Evolutionary conservation across 768 basidiomycete species (phyloP).

Genomic region (Infundibulicybe gibba): DNA sequence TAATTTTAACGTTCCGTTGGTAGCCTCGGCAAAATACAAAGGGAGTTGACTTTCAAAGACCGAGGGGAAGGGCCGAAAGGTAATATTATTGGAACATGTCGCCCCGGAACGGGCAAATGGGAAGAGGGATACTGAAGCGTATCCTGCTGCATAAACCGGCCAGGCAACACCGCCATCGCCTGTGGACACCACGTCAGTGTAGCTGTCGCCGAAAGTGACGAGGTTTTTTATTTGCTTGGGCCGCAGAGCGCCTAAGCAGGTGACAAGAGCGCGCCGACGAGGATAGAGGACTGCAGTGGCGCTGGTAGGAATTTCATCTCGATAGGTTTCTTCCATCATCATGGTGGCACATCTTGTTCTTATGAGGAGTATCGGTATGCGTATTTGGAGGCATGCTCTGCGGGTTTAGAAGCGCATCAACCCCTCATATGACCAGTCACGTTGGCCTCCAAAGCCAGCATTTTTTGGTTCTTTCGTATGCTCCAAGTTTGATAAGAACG

Average conservation of each 20-base stretch:
- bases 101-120: slow-evolving; percentile 58
- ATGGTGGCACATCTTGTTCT: too few species aligned
- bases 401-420: too few species aligned
- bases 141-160: slow-evolving; percentile 54
- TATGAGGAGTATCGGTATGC: too few species aligned
- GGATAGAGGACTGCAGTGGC: slow-evolving; percentile 25
- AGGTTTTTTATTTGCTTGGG: slow-evolving; percentile 53
- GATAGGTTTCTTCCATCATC: too few species aligned
- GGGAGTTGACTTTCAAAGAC: slow-evolving; percentile 55
- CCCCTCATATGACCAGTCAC: too few species aligned
- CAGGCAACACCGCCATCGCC: slow-evolving; percentile 46
- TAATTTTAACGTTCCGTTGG: slow-evolving; percentile 6
- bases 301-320: slow-evolving; percentile 10
- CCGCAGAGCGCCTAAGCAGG: slow-evolving; percentile 17
- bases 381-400: too few species aligned
- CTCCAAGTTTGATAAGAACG: too few species aligned
- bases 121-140: slow-evolving; percentile 45
- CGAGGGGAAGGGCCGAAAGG: slow-evolving; percentile 49
- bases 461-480: too few species aligned
- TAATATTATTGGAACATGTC: slow-evolving; percentile 58
- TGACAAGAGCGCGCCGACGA: slow-evolving; percentile 1
- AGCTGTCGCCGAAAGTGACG: slow-evolving; percentile 63
- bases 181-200: slow-evolving; percentile 43
- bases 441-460: too few species aligned
- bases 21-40: slow-evolving; percentile 34